A percentile compares a stretch with the other conserved stretches of the same genome.
Conservation (phyloP, 2,329 filamentous ascomycete species). For the Parastagonospora nodorum region DNA sequence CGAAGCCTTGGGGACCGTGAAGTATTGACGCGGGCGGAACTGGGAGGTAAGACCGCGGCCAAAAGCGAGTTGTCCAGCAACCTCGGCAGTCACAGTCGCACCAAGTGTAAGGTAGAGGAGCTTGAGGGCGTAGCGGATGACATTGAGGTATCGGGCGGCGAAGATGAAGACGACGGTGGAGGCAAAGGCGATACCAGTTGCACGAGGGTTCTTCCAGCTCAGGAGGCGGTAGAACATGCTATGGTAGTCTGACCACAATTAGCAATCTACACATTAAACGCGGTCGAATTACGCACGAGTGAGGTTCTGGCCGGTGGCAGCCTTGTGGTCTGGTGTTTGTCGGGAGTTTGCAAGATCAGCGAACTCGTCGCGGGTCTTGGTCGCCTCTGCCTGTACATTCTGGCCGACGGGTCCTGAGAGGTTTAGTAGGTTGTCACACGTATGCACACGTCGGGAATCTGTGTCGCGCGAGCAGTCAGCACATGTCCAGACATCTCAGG, state of each 20-base stretch:
- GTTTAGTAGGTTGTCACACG: conserved; percentile 30
- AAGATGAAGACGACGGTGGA: conserved; percentile 64
- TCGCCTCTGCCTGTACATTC: conserved; percentile 61
- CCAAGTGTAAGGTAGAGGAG: conserved; percentile 63
- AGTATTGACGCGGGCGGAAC: conserved; percentile 68
- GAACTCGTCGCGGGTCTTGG: conserved; percentile 63
- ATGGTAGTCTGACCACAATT: conserved; percentile 61
- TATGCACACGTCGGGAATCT: conserved; percentile 25
- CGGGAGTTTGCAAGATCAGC: conserved; percentile 61
- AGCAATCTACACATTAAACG: conserved; percentile 7
- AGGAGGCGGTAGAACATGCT: conserved; percentile 69
- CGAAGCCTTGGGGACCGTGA: conserved; percentile 67
- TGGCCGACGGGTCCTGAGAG: conserved; percentile 59
- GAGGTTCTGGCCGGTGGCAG: conserved; percentile 65
- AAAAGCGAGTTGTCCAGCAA: conserved; percentile 60
- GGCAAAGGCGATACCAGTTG: conserved; percentile 65
- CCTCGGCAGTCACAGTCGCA: conserved; percentile 62
- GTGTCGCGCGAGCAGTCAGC: conserved; percentile 39
- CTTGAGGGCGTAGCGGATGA: conserved; percentile 67
- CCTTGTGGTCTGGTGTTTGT: conserved; percentile 58
- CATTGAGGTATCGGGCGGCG: conserved; percentile 65
- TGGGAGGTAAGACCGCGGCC: conserved; percentile 65
- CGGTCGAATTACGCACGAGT: conserved; percentile 55
- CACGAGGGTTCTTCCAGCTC: conserved; percentile 70
- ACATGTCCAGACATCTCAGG: conserved; percentile 6